A percentile compares a stretch with the other conserved stretches of the same genome.
phyloP scores from a whole-genome alignment of 495 filamentous ascomycete genomes.

The Penicillium crystallinum region DNA sequence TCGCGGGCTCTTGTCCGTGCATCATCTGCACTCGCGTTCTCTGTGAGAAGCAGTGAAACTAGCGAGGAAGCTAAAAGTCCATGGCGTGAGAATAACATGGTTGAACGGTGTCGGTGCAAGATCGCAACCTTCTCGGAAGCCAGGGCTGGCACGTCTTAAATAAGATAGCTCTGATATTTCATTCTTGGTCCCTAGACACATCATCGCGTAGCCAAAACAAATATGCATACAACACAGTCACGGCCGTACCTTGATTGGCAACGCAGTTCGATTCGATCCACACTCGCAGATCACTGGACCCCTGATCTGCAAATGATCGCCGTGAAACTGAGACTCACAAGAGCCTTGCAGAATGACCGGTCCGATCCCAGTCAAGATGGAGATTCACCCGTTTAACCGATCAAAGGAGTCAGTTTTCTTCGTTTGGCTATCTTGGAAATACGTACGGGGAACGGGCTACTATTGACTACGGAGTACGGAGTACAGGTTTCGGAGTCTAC shows the following conservation, averaged over 20 bases:
- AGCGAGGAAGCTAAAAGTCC: constrained; percentile 9
- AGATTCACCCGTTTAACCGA: constrained; percentile 1
- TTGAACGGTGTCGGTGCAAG: neutral
- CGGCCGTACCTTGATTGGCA: constrained; percentile 17
- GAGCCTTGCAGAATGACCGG: constrained; percentile 8
- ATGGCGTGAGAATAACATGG: constrained; percentile 12
- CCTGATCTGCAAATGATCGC: constrained; percentile 23
- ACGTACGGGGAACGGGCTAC: neutral
- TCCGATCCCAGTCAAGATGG: constrained; percentile 11
- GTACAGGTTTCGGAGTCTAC: too few relatives aligned
- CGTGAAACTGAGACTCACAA: constrained; percentile 10
- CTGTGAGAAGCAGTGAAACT: constrained; percentile 2
- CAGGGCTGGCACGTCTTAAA: constrained; percentile 6
- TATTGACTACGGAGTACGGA: too few relatives aligned
- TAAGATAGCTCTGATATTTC: constrained; percentile 8
- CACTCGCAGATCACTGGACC: constrained; percentile 4
- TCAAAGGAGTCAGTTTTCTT: constrained; percentile 11
- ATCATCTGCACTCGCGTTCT: constrained; percentile 13
- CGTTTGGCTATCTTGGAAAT: neutral
- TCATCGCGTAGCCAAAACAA: constrained; percentile 10
- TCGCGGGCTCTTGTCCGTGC: constrained; percentile 34
- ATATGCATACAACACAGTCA: constrained; percentile 21
- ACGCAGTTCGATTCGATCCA: constrained; percentile 6
- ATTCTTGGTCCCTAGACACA: constrained; percentile 6
- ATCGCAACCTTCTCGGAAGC: neutral